Evolutionary conservation across 768 basidiomycete species (phyloP), one percentile per base, ranked within the genome.

Genomic region (Phanerochaete sordida): DNA sequence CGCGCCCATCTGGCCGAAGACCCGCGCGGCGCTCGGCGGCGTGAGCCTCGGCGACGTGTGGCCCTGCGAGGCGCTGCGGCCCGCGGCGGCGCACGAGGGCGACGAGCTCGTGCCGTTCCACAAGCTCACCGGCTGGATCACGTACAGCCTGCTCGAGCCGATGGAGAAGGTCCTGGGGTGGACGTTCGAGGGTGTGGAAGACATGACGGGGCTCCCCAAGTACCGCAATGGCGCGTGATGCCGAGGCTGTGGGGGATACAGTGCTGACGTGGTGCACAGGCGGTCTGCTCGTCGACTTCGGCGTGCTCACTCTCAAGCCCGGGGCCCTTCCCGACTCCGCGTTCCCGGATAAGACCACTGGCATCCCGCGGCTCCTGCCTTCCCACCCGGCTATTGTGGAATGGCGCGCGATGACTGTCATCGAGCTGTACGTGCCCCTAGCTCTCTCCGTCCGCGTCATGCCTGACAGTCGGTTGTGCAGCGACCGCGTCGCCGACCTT

Each of bases 341-440:
- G 67, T 76, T 70, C 57, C 73, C 80, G n/a, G 80, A 84, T 62
- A 58, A 75, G 0, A 72, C 69, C 21, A 74, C 83, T 7, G 77
- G 77, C 23, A 78, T 93, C 54, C 87, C 92, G 2, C 82, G 80
- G 39, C 79, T 90, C 26, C 74, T 80, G 15, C 82, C 93, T 1
- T 88, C 89, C 0, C 94, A 95, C 69, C 91, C 93, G 0, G 93
- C 93, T 7, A 87, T 98, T 58, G 86, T 98, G 37, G 96, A 99
- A 75, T 96, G 95, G 95, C 80, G 96, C 57, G 95, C 95, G 0
- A 83, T 99, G 82, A 98, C 96, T 0, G 92, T 99, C 37, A 90
- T 97, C 57, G 85, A 88, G 70, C 79, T 99, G 92, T 95, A 66
- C 65, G 89, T 79, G 8, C 23, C 60, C 48, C 48, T n/a, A n/a